Evolutionary conservation across 805 yeast species (phyloP), one percentile per base, ranked within the genome.

Genomic region (Cyberlindnera mycetangii): DNA sequence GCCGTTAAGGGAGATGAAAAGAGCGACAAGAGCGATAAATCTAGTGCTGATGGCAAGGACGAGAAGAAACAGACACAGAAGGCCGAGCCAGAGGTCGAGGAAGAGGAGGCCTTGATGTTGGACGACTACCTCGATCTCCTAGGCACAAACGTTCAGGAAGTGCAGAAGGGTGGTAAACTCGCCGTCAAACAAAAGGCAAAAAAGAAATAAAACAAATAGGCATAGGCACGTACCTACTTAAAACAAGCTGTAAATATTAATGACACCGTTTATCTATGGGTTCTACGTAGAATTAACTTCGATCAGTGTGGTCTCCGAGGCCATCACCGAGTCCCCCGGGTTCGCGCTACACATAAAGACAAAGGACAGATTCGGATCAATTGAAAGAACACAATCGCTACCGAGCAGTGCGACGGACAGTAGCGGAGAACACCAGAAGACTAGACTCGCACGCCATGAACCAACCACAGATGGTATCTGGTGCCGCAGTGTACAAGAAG

Each of bases 51-150:
- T n/a, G n/a, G n/a, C n/a, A n/a, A n/a, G n/a, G n/a, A n/a, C n/a
- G n/a, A 43, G 9, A 49, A 22, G 18, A 17, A 28, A 11, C 39
- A 39, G 24, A 48, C 39, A 7, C 32, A 42, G 37, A 35, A 43
- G 19, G 39, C 17, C 12, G 27, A 43, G 22, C 41, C 41, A 21
- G 49, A 41, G 27, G 54, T 33, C n/a, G 30, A 1, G 2, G 19
- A 39, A 20, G 44, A 42, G 34, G 52, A 54, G 22, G 33, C 50
- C 14, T 57, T 53, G 28, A 51, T 54, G 44, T 47, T 55, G 37
- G 79, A 79, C 52, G 81, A 73, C 43, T 80, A 79, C 59, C 61
- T 82, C 44, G 83, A 76, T 39, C 67, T 85, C 52, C 63, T 85
- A 67, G 84, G 84, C 7, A 73, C 74, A 50, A 75, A 75, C 48